Conservation (phyloP, 345 rosid genomes). For the Conringia planisiliqua region DNA sequence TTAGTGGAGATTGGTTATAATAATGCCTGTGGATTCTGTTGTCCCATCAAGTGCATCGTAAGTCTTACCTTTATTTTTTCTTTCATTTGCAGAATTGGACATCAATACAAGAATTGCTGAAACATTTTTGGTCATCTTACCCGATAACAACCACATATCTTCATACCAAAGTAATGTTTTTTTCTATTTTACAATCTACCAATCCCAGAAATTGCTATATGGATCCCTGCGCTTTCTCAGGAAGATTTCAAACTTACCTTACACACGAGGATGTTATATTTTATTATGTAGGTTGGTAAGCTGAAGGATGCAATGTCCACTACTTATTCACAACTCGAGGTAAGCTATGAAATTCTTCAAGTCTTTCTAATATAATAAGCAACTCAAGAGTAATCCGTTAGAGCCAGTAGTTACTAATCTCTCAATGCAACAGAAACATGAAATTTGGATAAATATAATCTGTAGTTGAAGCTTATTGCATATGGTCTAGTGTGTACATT, state of each 20-base stretch:
- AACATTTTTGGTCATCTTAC: slow-evolving; percentile 92
- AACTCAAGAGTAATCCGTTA: slow-evolving; percentile 2
- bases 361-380: not conserved
- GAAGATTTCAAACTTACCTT: not conserved
- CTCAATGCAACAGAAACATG: not conserved
- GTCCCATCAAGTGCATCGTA: not conserved
- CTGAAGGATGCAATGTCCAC: slow-evolving; percentile 88
- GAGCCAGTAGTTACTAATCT: slow-evolving; percentile 1
- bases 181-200: not conserved
- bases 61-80: not conserved
- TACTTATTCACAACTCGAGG: slow-evolving; percentile 80
- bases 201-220: not conserved
- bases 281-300: slow-evolving; percentile 58
- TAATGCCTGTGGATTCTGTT: not conserved
- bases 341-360: slow-evolving; percentile 24
- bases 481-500: not conserved
- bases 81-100: slow-evolving; percentile 64
- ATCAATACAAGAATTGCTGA: slow-evolving; percentile 72
- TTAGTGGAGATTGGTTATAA: too few species aligned
- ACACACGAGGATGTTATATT: not conserved
- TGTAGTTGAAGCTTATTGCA: not conserved
- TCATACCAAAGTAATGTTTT: slow-evolving; percentile 57
- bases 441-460: not conserved
- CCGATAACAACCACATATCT: slow-evolving; percentile 80
- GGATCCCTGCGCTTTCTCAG: not conserved